These are phyloP conservation scores for Marasmius sp. DNA, from an alignment of 1,284 basidiomycete species.

Conservation along the genomic window DNA sequence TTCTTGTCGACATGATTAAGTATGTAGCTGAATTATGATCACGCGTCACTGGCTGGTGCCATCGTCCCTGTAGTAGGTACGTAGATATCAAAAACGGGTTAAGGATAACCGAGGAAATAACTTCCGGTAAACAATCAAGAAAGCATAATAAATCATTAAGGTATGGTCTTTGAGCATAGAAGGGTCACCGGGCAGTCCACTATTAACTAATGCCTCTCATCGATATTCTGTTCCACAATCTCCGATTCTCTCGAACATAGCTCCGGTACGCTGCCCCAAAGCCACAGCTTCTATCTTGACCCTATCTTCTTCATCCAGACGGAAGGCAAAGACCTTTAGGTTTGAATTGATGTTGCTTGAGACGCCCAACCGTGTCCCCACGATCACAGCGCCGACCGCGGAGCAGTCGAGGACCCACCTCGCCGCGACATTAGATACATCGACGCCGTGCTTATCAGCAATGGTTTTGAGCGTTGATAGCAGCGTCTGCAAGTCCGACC, in stretches of 20 bases:
- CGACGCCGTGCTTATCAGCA: constrained; percentile 49
- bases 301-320: constrained; percentile 43
- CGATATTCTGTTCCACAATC: constrained; percentile 67
- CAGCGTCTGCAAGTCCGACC: constrained; percentile 54
- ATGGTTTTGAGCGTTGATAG: constrained; percentile 45
- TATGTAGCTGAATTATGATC: too few species aligned
- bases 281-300: constrained; percentile 46
- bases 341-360: constrained; percentile 57
- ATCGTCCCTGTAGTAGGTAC: too few species aligned
- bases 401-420: constrained; percentile 62
- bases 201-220: constrained; percentile 21
- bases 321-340: constrained; percentile 43
- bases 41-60: too few species aligned
- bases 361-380: constrained; percentile 57
- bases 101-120: too few species aligned
- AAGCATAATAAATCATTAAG: too few species aligned
- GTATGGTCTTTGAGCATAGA: too few species aligned
- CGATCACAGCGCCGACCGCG: constrained; percentile 59
- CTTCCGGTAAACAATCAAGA: too few species aligned
- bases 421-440: constrained; percentile 58
- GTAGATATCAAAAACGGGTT: too few species aligned
- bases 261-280: constrained; percentile 39
- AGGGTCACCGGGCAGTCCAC: too few species aligned
- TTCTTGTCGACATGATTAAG: too few species aligned
- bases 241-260: constrained; percentile 52